These are phyloP conservation scores for Canna indica DNA, from an alignment of 176 grass and related monocot species.

Conservation along the genomic window DNA sequence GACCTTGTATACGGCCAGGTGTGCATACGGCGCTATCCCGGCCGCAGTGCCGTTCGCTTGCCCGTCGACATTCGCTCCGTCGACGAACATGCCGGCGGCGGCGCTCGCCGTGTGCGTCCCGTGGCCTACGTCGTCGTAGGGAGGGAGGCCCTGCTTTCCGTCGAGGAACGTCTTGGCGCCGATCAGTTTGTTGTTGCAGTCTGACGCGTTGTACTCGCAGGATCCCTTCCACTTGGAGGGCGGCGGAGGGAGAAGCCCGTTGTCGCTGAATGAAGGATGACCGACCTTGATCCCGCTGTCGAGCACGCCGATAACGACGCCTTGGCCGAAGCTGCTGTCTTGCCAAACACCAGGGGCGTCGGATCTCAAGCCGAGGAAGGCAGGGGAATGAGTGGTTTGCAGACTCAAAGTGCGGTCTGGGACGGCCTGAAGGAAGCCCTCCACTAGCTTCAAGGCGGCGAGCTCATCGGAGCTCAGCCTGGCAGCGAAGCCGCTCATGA, in stretches of 20 bases:
- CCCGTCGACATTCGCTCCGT: constrained; percentile 31
- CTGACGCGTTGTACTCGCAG: constrained; percentile 14
- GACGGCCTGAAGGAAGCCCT: constrained; percentile 48
- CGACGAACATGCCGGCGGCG: constrained; percentile 33
- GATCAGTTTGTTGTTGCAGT: constrained; percentile 61
- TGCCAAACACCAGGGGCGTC: constrained; percentile 27
- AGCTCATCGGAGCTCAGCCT: constrained; percentile 27
- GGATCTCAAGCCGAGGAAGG: constrained; percentile 25
- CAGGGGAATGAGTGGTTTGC: constrained; percentile 45
- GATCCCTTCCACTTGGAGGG: constrained; percentile 38
- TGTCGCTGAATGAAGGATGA: constrained; percentile 47
- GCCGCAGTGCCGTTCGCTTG: constrained; percentile 16
- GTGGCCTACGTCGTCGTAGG: constrained; percentile 30
- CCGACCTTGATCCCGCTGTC: constrained; percentile 37
- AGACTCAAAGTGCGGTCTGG: constrained; percentile 22
- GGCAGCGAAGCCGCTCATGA: constrained; percentile 43
- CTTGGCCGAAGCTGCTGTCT: constrained; percentile 25
- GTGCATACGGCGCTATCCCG: constrained; percentile 11
- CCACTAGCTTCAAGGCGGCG: constrained; percentile 17
- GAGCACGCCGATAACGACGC: constrained; percentile 38
- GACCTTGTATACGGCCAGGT: background rate
- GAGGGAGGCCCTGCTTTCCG: background rate
- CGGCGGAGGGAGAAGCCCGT: constrained; percentile 39
- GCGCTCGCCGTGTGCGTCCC: constrained; percentile 43
- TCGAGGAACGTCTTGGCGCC: constrained; percentile 25